Percentiles rank a stretch among this genome's conserved stretches.
phyloP scores from a whole-genome alignment of 805 yeast genomes.

The Nakazawaea pomicola region DNA sequence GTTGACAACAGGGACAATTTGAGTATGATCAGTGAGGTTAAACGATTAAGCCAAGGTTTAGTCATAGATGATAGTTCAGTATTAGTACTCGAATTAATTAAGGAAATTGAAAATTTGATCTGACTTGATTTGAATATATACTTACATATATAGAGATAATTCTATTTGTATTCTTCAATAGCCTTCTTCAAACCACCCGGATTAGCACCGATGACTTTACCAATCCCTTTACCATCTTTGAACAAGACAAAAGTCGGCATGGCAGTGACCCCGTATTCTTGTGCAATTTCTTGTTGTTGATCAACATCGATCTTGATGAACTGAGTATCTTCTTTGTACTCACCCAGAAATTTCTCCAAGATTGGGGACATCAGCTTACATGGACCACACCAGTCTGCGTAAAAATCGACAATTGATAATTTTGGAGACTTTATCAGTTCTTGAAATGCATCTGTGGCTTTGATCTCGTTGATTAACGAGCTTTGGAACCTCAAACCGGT shows the following conservation, averaged over 20 bases:
- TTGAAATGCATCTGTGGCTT: constrained; percentile 30
- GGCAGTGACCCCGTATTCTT: constrained; percentile 57
- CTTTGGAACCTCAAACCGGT: neutral
- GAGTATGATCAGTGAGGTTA: neutral
- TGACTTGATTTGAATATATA: neutral
- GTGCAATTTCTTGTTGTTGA: constrained; percentile 52
- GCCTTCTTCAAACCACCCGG: constrained; percentile 30
- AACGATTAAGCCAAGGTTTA: neutral
- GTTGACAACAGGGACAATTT: neutral
- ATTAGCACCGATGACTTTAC: constrained; percentile 63
- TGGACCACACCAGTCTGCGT: constrained; percentile 79
- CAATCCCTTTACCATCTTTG: constrained; percentile 54
- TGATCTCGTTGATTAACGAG: constrained; percentile 28
- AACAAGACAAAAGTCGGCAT: constrained; percentile 72
- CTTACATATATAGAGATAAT: no score
- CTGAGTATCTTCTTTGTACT: constrained; percentile 39
- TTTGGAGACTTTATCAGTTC: constrained; percentile 28
- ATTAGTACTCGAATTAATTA: constrained; percentile 8
- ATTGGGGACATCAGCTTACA: constrained; percentile 67
- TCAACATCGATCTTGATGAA: constrained; percentile 75
- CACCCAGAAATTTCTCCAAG: constrained; percentile 37
- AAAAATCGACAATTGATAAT: constrained; percentile 56
- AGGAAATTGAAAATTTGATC: constrained; percentile 7
- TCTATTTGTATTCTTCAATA: constrained; percentile 18
- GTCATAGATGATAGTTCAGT: constrained; percentile 5